Evolutionary conservation across 1,139 yeast genomes (phyloP).

Genomic region (Arxiozyma heterogenica): DNA sequence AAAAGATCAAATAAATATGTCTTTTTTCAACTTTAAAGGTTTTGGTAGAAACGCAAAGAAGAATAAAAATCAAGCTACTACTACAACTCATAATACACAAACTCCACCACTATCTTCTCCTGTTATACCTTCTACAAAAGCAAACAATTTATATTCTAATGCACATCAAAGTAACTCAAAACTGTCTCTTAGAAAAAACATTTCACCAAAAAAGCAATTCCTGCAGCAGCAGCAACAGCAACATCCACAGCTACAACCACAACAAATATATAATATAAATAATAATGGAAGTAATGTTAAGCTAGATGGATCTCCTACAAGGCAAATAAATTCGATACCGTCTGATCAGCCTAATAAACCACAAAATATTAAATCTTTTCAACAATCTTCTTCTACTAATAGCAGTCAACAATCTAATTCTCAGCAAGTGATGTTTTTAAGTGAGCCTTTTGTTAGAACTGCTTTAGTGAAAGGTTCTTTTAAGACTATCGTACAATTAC

Average conservation of each 20-base stretch:
- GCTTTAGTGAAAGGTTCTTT: conserved; percentile 96
- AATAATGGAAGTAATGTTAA: conserved; percentile 8
- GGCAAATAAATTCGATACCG: conserved; percentile 2
- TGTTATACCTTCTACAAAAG: neutral
- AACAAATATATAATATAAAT: conserved; percentile 10
- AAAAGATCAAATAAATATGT: neutral
- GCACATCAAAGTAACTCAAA: conserved; percentile 32
- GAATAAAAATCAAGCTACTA: conserved; percentile 25
- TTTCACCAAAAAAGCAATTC: conserved; percentile 27
- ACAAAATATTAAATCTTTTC: conserved; percentile 3
- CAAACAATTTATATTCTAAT: conserved; percentile 23
- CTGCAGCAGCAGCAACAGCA: conserved; percentile 10
- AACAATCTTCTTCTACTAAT: conserved; percentile 1
- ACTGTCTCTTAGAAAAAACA: conserved; percentile 32
- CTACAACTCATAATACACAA: neutral
- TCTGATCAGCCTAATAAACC: conserved; percentile 5
- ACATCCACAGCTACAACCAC: neutral
- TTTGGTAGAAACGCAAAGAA: conserved; percentile 36
- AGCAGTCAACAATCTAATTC: conserved; percentile 15
- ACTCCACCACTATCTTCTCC: conserved; percentile 11
- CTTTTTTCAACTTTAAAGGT: conserved; percentile 22
- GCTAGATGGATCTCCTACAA: neutral
- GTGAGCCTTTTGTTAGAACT: conserved; percentile 90
- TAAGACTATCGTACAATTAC: conserved; percentile 88
- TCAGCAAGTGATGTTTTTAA: conserved; percentile 44